Evolutionary conservation across 768 basidiomycete species (phyloP), one percentile per base, ranked within the genome.

Genomic region (Amylocystis lapponica): DNA sequence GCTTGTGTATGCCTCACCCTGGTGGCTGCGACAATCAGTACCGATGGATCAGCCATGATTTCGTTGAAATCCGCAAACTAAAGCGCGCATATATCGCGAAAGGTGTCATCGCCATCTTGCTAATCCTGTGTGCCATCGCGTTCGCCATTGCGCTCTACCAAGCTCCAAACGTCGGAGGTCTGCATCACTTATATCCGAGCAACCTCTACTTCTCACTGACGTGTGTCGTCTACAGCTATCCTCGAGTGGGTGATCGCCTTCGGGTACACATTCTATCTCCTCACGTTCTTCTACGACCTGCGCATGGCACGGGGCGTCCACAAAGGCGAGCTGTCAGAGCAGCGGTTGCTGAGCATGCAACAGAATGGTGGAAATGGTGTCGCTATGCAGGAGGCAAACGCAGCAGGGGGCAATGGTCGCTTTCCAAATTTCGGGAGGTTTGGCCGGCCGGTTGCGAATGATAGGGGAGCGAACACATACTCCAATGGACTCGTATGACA

Each of bases 201-300:
- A 19, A 5, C 26, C 13, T n/a, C 14, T 12, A 20, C 10, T 21
- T 30, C 19, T 31, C 8, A 26, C 25, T 30, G 26, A 29, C 30
- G 27, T 33, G 10, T 20, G 17, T 29, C 19, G 9, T 16, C 36
- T 39, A 5, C 43, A 79, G 83, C 72, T n/a, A 60, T 87, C 42
- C 53, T 89, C 6, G 87, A 90, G 60, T 90, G 86, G 86, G 55
- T 61, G 0, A 84, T 90, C 37, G 72, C 75, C 3, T 80, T 88
- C 41, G 77, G 83, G 7, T 87, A 79, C 59, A 81, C 81, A 5
- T 71, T 85, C 50, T 89, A 84, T 60, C 64, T 87, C 30, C 66
- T 86, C 45, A 82, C 84, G 0, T 89, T 85, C 64, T 77, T 61
- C 49, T 83, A 74, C 58, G 87, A 90, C 59, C 69, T 86, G n/a